These are phyloP conservation scores for Lunularia cruciata DNA, from an alignment of 225 moss, liverwort and hornwort genomes.

Conservation along the genomic window DNA sequence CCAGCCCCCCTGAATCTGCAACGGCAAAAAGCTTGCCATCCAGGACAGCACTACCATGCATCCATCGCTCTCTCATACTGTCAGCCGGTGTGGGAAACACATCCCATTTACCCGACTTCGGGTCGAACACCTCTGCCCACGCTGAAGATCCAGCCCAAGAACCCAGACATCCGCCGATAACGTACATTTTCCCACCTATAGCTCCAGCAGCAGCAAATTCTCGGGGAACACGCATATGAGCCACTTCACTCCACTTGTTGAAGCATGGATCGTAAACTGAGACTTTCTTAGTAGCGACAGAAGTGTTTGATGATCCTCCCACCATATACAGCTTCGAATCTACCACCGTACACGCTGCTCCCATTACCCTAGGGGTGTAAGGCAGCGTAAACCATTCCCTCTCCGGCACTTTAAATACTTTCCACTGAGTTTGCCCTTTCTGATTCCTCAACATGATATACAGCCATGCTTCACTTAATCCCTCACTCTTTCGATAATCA, in stretches of 20 bases:
- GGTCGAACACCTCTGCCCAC: slow-evolving; percentile 43
- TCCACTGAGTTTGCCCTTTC: slow-evolving; percentile 30
- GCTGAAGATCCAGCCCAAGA: slow-evolving; percentile 36
- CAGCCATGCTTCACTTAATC: slow-evolving; percentile 37
- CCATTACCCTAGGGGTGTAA: slow-evolving; percentile 27
- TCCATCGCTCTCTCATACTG: slow-evolving; percentile 38
- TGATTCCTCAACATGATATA: slow-evolving; percentile 38
- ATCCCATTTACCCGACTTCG: slow-evolving; percentile 30
- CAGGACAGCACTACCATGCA: slow-evolving; percentile 44
- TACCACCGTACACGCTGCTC: slow-evolving; percentile 32
- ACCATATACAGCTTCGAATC: slow-evolving; percentile 38
- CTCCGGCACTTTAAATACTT: slow-evolving; percentile 33
- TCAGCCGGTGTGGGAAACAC: slow-evolving; percentile 32
- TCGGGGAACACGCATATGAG: slow-evolving; percentile 34
- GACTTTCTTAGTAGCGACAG: slow-evolving; percentile 32
- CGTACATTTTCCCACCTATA: slow-evolving; percentile 41
- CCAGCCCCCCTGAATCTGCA: slow-evolving; percentile 35
- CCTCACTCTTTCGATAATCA: slow-evolving; percentile 24
- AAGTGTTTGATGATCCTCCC: slow-evolving; percentile 29
- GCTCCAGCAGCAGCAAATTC: slow-evolving; percentile 39
- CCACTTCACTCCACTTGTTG: slow-evolving; percentile 32
- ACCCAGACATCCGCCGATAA: slow-evolving; percentile 37
- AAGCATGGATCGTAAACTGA: slow-evolving; percentile 37
- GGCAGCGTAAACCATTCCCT: slow-evolving; percentile 33
- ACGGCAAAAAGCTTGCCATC: slow-evolving; percentile 34